These are phyloP conservation scores for Warburgia ugandensis DNA, from an alignment of 164 flowering plant species.

Conservation along the genomic window DNA sequence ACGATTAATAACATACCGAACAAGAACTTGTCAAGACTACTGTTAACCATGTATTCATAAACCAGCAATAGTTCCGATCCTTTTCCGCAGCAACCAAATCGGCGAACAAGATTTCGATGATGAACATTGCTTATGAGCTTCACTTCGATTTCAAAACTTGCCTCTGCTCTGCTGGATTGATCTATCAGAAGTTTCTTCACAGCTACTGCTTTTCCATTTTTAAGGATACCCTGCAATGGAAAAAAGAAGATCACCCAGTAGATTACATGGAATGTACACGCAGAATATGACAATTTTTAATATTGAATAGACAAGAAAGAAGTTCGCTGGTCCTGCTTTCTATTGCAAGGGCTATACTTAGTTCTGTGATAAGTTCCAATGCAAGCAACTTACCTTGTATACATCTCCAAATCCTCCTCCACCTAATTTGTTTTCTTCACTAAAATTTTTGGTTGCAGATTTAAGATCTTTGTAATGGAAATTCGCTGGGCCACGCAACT, in stretches of 20 bases:
- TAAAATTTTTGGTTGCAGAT: slow-evolving; percentile 39
- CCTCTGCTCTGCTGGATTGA: slow-evolving; percentile 23
- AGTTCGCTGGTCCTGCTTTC: not conserved
- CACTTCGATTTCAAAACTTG: slow-evolving; percentile 44
- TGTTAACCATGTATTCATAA: slow-evolving; percentile 47
- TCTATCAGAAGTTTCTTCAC: slow-evolving; percentile 40
- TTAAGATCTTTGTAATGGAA: slow-evolving; percentile 38
- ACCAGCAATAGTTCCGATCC: slow-evolving; percentile 45
- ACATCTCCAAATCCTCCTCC: slow-evolving; percentile 62
- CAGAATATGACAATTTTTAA: no score
- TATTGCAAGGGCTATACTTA: no score
- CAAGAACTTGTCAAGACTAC: slow-evolving; percentile 49
- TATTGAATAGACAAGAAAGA: no score
- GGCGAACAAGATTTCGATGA: slow-evolving; percentile 52
- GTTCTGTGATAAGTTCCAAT: no score
- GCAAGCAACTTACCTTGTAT: slow-evolving; percentile 36
- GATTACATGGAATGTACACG: no score
- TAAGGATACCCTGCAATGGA: slow-evolving; percentile 34
- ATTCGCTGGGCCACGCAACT: slow-evolving; percentile 38
- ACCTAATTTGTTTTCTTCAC: slow-evolving; percentile 46
- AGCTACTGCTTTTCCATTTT: slow-evolving; percentile 47
- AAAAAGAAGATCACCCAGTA: not conserved
- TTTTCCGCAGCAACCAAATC: slow-evolving; percentile 50
- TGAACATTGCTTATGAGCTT: slow-evolving; percentile 55
- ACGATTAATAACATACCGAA: slow-evolving; percentile 28